Percentiles rank a stretch among this genome's conserved stretches.
Evolutionary conservation across 192 early-diverging fungal genomes (phyloP).

Genomic region (Gonapodya sp.): DNA sequence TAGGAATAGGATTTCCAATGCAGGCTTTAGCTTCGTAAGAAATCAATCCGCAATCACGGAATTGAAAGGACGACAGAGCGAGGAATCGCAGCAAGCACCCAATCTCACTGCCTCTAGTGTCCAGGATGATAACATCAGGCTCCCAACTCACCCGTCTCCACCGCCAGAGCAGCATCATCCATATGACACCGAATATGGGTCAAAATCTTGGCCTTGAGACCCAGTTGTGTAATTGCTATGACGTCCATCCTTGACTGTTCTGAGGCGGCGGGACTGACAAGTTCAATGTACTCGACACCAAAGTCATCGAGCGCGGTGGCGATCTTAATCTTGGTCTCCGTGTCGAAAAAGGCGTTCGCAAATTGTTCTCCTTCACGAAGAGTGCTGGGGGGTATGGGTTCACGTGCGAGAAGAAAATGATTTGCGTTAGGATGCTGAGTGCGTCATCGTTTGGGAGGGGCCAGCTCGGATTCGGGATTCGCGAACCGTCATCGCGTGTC

Average conservation of each 20-base stretch:
- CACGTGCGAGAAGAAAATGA: neutral
- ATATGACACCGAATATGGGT: slow-evolving; percentile 96
- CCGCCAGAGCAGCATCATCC: slow-evolving; percentile 94
- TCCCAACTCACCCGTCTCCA: slow-evolving; percentile 74
- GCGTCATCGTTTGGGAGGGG: no score
- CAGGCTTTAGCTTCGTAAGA: neutral
- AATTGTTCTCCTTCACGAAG: slow-evolving; percentile 93
- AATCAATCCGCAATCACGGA: no score
- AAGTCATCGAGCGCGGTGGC: slow-evolving; percentile 97
- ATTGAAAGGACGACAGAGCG: no score
- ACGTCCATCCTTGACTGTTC: slow-evolving; percentile 93
- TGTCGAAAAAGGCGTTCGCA: slow-evolving; percentile 97
- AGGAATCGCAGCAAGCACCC: no score
- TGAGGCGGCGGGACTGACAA: slow-evolving; percentile 93
- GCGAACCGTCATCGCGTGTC: no score
- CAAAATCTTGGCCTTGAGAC: slow-evolving; percentile 95
- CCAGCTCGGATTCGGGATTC: no score
- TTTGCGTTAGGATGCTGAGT: no score
- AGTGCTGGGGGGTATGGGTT: slow-evolving; percentile 5
- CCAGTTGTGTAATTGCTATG: slow-evolving; percentile 79
- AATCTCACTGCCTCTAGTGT: neutral
- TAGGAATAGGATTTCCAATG: no score
- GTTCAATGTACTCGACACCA: slow-evolving; percentile 97
- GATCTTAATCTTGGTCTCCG: slow-evolving; percentile 95
- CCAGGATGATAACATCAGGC: no score